These are phyloP conservation scores for Globisporangium perplexum DNA, from an alignment of 352 stramenopile species.

Conservation along the genomic window DNA sequence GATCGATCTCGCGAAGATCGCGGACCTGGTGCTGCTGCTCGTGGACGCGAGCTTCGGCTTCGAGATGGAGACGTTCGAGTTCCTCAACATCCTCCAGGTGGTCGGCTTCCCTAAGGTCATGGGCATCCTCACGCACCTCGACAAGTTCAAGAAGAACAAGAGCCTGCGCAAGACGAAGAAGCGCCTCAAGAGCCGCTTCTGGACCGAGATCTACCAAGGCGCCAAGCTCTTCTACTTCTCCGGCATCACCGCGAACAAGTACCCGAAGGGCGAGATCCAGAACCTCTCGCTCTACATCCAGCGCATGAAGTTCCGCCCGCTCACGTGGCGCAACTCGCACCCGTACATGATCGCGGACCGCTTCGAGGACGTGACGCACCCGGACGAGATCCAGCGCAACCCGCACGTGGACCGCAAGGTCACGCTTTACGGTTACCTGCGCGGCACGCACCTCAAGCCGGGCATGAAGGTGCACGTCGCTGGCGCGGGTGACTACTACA, in stretches of 20 bases:
- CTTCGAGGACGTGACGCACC: conserved; percentile 97
- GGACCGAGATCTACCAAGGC: conserved; percentile 97
- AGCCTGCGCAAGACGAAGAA: conserved; percentile 98
- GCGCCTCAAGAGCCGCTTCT: conserved; percentile 98
- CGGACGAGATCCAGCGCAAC: conserved; percentile 92
- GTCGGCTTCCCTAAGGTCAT: conserved; percentile 93
- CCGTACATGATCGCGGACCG: conserved; percentile 98
- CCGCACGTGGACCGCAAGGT: conserved; percentile 90
- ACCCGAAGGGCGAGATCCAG: conserved; percentile 98
- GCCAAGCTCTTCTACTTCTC: conserved; percentile 98
- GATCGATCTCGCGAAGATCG: conserved; percentile 98
- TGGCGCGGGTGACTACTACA: conserved; percentile 97
- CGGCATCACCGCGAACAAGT: conserved; percentile 98
- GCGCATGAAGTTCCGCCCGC: conserved; percentile 96
- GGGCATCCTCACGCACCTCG: conserved; percentile 98
- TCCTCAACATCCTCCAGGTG: conserved; percentile 99
- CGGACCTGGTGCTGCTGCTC: conserved; percentile 97
- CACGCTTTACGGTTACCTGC: conserved; percentile 97
- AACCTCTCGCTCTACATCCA: conserved; percentile 97
- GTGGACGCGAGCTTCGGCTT: conserved; percentile 99
- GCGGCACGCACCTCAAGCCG: conserved; percentile 97
- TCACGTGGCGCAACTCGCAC: conserved; percentile 99
- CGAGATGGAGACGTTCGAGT: conserved; percentile 99
- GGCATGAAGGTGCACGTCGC: conserved; percentile 97
- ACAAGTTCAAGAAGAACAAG: conserved; percentile 98